Base-by-base conservation (phyloP, 352 stramenopile species). In the Phytophthora quininea region DNA sequence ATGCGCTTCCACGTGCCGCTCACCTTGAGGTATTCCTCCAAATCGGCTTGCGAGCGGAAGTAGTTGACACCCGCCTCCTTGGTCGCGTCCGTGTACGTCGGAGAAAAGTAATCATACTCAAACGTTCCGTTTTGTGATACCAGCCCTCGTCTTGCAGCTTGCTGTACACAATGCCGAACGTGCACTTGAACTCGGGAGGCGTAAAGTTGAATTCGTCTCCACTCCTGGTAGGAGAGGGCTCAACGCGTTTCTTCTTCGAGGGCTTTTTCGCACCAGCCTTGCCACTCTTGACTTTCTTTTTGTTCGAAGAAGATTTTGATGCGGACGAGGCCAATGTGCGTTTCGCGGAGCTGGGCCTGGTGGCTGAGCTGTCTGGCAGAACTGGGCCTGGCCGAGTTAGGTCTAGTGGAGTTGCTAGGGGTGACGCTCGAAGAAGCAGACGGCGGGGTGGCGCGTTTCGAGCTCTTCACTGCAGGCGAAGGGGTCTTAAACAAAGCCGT, bases 51-150 rank as follows among this genome's bases (percentile, higher is more conserved):
- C 1, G 83, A 92, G 42, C 81, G 82, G 67, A 92, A 93, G 48
- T 82, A 92, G 65, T 91, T 91, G 45, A 75, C 64, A 56, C 80
- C 80, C 8, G 82, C 19, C 38, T 83, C 71, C 19, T 86, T 80
- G 3, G 58, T 91, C 7, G 77, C 71, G 10, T 82, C 69, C 11
- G 75, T 86, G 73, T 86, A 91, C 7, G 75, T 76, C 2, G 86
- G 86, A 30, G 83, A 82, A 42, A 93, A 93, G 76, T 93, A 93
- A 61, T 93, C 86, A 67, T 93, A 93, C 72, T 89, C 86, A 31
- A 93, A 93, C 37, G 63, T 58, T 9, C 86, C 86, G 5, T 56
- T 70, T 66, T 77, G 69, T 91, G 76, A 54, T 82, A 64, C 83
- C 83, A 93, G 15, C 86, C 86, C 8, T 77, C 64, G 4, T 80